Percentiles rank a stretch among this genome's conserved stretches.
Evolutionary conservation across 1,284 basidiomycete species (phyloP).

Genomic region (Trichosporon inkin): DNA sequence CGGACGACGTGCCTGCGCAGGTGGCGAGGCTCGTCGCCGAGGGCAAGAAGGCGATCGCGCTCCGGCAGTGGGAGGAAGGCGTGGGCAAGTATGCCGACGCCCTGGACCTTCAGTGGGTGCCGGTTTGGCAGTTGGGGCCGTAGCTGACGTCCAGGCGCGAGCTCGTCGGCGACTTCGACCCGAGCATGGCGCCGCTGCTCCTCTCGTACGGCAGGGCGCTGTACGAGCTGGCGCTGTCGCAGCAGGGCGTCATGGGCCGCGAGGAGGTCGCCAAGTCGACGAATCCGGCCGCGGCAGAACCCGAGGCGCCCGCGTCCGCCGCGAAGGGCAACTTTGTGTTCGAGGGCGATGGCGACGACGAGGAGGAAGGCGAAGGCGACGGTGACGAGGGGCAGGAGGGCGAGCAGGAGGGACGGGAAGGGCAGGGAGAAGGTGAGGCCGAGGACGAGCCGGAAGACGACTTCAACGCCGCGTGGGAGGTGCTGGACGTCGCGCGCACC

Average conservation of each 20-base stretch:
- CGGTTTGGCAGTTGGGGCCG: conserved; percentile 35
- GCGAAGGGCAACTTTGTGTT: conserved; percentile 34
- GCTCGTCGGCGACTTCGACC: conserved; percentile 66
- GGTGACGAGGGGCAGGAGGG: conserved; percentile 23
- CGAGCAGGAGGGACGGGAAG: conserved; percentile 23
- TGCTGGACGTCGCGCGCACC: conserved; percentile 76
- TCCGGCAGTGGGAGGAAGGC: conserved; percentile 79
- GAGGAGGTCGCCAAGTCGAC: conserved; percentile 59
- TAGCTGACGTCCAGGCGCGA: conserved; percentile 56
- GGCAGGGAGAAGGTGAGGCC: conserved; percentile 57
- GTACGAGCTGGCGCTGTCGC: conserved; percentile 77
- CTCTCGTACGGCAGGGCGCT: conserved; percentile 80
- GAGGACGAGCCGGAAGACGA: conserved; percentile 77
- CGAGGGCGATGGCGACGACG: conserved; percentile 35
- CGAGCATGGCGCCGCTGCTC: conserved; percentile 74
- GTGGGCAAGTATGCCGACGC: conserved; percentile 78
- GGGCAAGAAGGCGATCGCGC: conserved; percentile 65
- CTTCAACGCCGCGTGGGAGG: conserved; percentile 91
- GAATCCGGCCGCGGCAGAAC: conserved; percentile 41
- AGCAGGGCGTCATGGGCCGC: conserved; percentile 76
- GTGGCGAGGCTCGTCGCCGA: conserved; percentile 41
- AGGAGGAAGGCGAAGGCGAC: conserved; percentile 30
- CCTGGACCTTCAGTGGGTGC: conserved; percentile 68
- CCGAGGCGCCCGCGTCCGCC: conserved; percentile 5
- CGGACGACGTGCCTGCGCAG: conserved; percentile 19